Evolutionary conservation across 148 eudicot species (phyloP).

Genomic region (Oxyria digyna): DNA sequence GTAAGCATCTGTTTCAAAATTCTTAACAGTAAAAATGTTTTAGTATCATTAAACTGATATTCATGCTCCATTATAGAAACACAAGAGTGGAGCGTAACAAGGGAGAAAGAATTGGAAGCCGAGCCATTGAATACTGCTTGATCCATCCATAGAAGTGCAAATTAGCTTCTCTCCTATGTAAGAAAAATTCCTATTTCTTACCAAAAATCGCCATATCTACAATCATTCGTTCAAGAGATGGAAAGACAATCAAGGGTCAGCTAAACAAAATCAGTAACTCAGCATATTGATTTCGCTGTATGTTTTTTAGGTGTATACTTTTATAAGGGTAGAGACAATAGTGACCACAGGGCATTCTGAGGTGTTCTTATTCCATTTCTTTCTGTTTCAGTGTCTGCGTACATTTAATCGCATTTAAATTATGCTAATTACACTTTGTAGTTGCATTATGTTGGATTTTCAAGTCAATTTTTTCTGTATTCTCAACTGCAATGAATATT

Average conservation of each 20-base stretch:
- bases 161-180: not conserved
- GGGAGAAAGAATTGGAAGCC: conserved; percentile 37
- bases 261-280: no score
- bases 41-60: not conserved
- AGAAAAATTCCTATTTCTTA: not conserved
- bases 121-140: conserved; percentile 37
- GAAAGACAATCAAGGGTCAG: not conserved
- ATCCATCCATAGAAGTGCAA: conserved; percentile 4
- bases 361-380: not conserved
- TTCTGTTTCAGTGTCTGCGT: not conserved
- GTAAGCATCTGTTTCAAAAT: conserved; percentile 28
- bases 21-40: not conserved
- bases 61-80: conserved; percentile 19
- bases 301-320: not conserved
- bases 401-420: not conserved
- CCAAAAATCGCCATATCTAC: not conserved
- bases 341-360: not conserved
- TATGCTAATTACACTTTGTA: not conserved
- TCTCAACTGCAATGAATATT: not conserved
- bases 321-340: not conserved
- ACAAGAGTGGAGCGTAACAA: conserved; percentile 36
- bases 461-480: not conserved
- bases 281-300: not conserved
- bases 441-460: not conserved
- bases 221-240: not conserved